Evolutionary conservation across 495 filamentous ascomycete genomes (phyloP).

Genomic region (Echria macrotheca): DNA sequence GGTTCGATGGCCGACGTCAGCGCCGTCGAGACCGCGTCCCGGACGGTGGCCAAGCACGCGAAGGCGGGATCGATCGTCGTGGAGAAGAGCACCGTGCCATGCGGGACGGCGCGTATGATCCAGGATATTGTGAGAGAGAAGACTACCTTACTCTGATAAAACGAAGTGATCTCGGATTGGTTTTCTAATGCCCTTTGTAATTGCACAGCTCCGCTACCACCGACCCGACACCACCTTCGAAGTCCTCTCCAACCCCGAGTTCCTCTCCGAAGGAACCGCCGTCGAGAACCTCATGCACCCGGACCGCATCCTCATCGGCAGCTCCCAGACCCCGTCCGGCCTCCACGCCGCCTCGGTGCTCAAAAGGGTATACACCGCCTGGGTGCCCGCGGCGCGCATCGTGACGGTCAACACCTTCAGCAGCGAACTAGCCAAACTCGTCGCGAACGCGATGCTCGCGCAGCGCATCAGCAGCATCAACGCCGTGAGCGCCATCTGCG

Average conservation of each 20-base stretch:
- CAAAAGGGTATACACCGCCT: constrained; percentile 60
- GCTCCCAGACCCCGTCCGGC: constrained; percentile 50
- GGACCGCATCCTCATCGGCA: constrained; percentile 75
- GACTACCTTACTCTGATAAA: no score
- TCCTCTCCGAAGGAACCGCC: constrained; percentile 74
- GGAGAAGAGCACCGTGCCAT: constrained; percentile 81
- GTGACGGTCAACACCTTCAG: constrained; percentile 73
- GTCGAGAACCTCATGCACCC: constrained; percentile 65
- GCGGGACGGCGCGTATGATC: constrained; percentile 66
- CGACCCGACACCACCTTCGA: constrained; percentile 62
- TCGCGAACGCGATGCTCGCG: constrained; percentile 75
- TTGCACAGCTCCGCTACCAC: constrained; percentile 34
- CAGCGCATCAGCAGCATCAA: constrained; percentile 84
- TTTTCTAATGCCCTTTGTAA: no score
- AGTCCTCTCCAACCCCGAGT: constrained; percentile 80
- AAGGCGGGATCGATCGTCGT: constrained; percentile 67
- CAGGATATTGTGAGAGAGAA: constrained; percentile 53
- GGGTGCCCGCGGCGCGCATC: constrained; percentile 63
- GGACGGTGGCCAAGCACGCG: constrained; percentile 61
- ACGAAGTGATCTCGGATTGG: no score
- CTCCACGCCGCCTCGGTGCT: constrained; percentile 57
- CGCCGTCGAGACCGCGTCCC: constrained; percentile 63
- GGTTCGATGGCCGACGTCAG: constrained; percentile 68
- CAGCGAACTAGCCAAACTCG: constrained; percentile 73
- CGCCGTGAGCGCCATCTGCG: constrained; percentile 73